Percentiles rank a stretch among this genome's conserved stretches.
Evolutionary conservation across 768 basidiomycete species (phyloP).

Genomic region (Leccinum variicolor): DNA sequence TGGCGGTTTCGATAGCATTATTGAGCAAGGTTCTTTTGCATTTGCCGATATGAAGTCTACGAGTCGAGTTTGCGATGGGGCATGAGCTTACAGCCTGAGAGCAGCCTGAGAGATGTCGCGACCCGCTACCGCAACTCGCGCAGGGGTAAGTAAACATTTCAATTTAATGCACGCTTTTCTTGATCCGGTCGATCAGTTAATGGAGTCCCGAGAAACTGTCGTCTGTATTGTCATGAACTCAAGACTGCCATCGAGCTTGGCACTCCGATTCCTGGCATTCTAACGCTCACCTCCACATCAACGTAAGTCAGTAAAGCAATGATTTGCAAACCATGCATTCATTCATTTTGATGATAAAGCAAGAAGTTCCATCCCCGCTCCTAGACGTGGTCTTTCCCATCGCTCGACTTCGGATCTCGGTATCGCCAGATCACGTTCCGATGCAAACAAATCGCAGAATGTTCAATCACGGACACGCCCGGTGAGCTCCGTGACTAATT

Average conservation of each 20-base stretch:
- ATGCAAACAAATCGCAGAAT: constrained; percentile 89
- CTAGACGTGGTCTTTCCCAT: constrained; percentile 86
- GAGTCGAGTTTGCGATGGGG: constrained; percentile 97
- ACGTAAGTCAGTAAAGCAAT: constrained; percentile 54
- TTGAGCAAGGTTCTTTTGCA: constrained; percentile 97
- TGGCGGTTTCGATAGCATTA: constrained; percentile 97
- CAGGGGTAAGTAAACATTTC: constrained; percentile 60
- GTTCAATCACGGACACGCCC: constrained; percentile 83
- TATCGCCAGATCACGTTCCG: constrained; percentile 94
- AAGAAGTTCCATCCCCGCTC: constrained; percentile 95
- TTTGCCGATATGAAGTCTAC: constrained; percentile 99
- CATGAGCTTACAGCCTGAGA: constrained; percentile 73
- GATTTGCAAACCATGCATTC: not conserved
- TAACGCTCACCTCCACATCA: constrained; percentile 95
- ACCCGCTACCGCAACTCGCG: constrained; percentile 92
- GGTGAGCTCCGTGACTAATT: constrained; percentile 66
- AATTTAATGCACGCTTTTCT: not conserved
- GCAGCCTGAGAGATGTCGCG: constrained; percentile 66
- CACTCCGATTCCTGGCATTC: constrained; percentile 86
- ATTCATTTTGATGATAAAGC: constrained; percentile 79
- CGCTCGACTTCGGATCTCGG: constrained; percentile 85
- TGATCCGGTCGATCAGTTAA: constrained; percentile 53
- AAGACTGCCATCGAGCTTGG: constrained; percentile 95
- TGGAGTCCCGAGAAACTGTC: constrained; percentile 97
- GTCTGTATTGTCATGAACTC: constrained; percentile 98